Evolutionary conservation across 2,329 filamentous ascomycete genomes (phyloP).

Genomic region (Cytospora piceae): DNA sequence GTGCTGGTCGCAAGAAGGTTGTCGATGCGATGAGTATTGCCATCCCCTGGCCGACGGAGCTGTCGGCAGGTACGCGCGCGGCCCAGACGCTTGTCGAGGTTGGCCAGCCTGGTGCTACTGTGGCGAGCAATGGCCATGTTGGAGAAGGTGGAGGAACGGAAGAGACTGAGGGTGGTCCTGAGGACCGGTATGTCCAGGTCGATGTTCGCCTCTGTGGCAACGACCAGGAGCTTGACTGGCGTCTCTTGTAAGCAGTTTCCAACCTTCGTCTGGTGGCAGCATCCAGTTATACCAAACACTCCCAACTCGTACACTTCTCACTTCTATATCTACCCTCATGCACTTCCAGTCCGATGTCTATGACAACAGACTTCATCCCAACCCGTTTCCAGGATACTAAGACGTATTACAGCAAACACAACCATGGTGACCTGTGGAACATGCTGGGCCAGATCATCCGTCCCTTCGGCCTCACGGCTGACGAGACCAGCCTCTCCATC

Average conservation of each 20-base stretch:
- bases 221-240: conserved; percentile 58
- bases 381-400: not conserved
- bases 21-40: conserved; percentile 48
- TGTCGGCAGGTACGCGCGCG: conserved; percentile 13
- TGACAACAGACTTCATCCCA: not conserved
- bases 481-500: conserved; percentile 65
- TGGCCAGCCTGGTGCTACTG: not conserved
- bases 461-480: conserved; percentile 67
- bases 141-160: conserved; percentile 21
- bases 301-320: not conserved
- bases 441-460: conserved; percentile 66
- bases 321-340: not conserved
- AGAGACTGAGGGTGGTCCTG: not conserved
- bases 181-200: conserved; percentile 63
- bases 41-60: conserved; percentile 54
- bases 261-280: not conserved
- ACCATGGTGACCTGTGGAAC: conserved; percentile 74
- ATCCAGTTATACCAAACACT: not conserved
- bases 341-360: too few relatives aligned
- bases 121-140: conserved; percentile 26
- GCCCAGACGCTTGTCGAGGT: not conserved
- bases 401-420: conserved; percentile 48
- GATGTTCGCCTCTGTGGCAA: conserved; percentile 63
- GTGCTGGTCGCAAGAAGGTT: conserved; percentile 32
- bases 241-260: conserved; percentile 50